These are phyloP conservation scores for Hylodesmum podocarpum DNA, from an alignment of 306 rosid genomes.

Conservation along the genomic window DNA sequence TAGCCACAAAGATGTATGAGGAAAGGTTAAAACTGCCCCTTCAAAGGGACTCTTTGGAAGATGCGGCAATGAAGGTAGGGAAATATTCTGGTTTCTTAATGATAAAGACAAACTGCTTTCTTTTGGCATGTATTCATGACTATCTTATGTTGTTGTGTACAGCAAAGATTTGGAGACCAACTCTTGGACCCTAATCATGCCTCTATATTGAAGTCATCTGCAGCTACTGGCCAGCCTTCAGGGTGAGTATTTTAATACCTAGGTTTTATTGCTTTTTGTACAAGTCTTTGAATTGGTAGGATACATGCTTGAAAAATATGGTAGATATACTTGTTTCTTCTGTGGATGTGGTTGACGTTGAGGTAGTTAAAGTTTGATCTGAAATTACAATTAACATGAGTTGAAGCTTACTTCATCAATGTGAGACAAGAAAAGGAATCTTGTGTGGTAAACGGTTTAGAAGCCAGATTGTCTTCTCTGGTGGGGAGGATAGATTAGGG, in stretches of 20 bases:
- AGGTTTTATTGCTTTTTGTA: neutral
- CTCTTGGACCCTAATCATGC: slow-evolving; percentile 86
- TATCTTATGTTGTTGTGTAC: slow-evolving; percentile 35
- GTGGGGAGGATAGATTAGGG: neutral
- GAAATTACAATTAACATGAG: slow-evolving; percentile 2
- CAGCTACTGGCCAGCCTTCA: slow-evolving; percentile 85
- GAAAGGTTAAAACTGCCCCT: slow-evolving; percentile 85
- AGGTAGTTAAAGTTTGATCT: neutral
- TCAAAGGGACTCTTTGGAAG: slow-evolving; percentile 94
- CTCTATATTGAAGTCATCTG: slow-evolving; percentile 84
- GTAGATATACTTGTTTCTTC: slow-evolving; percentile 6
- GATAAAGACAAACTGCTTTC: slow-evolving; percentile 10
- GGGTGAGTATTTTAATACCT: slow-evolving; percentile 54
- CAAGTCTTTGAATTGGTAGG: neutral
- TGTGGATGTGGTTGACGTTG: neutral
- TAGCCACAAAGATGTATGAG: slow-evolving; percentile 95
- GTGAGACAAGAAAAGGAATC: neutral
- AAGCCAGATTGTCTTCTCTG: neutral
- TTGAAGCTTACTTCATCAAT: neutral
- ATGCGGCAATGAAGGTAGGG: slow-evolving; percentile 80
- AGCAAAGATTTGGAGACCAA: slow-evolving; percentile 92
- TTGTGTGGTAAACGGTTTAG: neutral
- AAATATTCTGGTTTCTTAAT: slow-evolving; percentile 23
- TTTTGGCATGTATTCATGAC: slow-evolving; percentile 25
- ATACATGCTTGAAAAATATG: neutral